Base-by-base conservation (phyloP, 106 monocot genomes). In the Phalaenopsis aphrodite region DNA sequence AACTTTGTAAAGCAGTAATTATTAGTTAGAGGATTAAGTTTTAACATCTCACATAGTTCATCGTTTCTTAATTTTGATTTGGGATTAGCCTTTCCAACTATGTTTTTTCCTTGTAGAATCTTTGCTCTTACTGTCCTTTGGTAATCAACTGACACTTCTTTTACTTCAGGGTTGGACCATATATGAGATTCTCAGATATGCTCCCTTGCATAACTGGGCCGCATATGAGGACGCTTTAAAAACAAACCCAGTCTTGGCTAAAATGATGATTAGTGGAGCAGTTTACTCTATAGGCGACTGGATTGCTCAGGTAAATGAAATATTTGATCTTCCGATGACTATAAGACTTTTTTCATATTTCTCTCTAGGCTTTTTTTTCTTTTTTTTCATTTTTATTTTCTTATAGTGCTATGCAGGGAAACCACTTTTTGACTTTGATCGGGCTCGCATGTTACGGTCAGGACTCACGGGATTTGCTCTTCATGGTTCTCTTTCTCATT, bases 221-320 rank as follows among this genome's bases (percentile, higher is more conserved):
- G 96, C 96, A 24, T 96, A 96, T 79, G 96, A 96, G 78, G 96
- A 96, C 75, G 96, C 92, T 79, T 79, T 97, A 80, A 94, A 88
- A 82, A 85, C 88, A 80, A 97, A 97, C 68, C 96, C 96, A 72
- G 94, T 97, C 76, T 85, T 97, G 3, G 90, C 96, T 39, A 97
- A 97, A 84, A 97, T 97, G 96, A 88, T 97, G 96, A 97, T 97
- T 45, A 97, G 96, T 81, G 96, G 96, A 19, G 84, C 92, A 10
- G 96, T 97, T 55, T 97, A 97, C 78, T 94, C 94, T 65, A 15
- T 97, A 49, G 96, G 96, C 23, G 96, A 97, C 74, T 97, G 96
- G 96, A 97, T 97, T 80, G 94, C 96, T 10, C 96, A 97, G 94
- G 96, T 92, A 71, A 48, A 78, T 78, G 42, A n/a, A 12, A 74